phyloP scores from a whole-genome alignment of 2,329 filamentous ascomycete genomes.

The Calonectria ilicicola region DNA sequence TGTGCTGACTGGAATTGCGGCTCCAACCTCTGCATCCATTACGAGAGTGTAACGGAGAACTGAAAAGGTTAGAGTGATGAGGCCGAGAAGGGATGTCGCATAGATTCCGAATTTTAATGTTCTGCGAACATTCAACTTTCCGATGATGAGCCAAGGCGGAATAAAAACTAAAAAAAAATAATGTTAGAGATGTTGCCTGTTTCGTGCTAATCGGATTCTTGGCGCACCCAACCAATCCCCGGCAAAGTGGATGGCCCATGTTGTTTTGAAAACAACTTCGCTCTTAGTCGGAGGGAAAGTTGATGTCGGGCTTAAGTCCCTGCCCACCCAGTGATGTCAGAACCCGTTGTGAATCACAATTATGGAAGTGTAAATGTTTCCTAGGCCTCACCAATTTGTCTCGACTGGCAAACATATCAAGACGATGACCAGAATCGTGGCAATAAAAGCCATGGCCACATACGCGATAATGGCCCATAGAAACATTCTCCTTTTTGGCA shows the following conservation, averaged over 20 bases:
- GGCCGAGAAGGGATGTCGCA: slow-evolving; percentile 4
- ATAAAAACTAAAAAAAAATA: neutral
- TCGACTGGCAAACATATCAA: slow-evolving; percentile 3
- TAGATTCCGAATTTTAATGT: slow-evolving; percentile 1
- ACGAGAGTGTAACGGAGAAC: slow-evolving; percentile 5
- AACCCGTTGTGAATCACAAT: too few species aligned
- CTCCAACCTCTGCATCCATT: neutral
- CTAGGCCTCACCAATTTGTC: neutral
- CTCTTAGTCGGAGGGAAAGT: slow-evolving; percentile 3
- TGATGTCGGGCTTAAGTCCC: neutral
- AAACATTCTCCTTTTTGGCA: slow-evolving; percentile 11
- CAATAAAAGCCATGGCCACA: neutral
- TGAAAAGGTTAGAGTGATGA: slow-evolving; percentile 10
- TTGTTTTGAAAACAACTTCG: neutral
- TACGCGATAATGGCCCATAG: neutral
- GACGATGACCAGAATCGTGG: neutral
- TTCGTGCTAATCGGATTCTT: neutral
- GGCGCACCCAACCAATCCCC: slow-evolving; percentile 6
- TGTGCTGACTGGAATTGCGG: slow-evolving; percentile 3
- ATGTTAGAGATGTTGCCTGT: neutral
- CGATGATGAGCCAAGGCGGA: slow-evolving; percentile 8
- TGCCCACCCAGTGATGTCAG: neutral
- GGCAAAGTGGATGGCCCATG: slow-evolving; percentile 4
- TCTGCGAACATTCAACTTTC: neutral
- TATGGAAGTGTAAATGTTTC: neutral